Evolutionary conservation across 139 green algal species (phyloP).

Genomic region (Diplosphaera chodatii): DNA sequence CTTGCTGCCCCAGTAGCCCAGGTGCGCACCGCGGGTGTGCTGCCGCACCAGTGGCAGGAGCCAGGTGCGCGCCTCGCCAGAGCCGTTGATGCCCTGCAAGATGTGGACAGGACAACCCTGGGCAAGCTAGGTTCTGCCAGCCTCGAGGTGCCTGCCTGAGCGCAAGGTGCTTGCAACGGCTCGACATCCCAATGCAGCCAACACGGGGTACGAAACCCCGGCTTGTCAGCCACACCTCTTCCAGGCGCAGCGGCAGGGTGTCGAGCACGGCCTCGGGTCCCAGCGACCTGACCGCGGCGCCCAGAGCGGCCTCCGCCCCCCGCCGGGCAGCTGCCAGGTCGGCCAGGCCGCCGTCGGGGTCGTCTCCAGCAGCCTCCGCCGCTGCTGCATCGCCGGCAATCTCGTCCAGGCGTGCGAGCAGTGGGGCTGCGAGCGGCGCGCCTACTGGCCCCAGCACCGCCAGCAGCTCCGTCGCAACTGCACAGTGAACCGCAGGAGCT

Average conservation of each 20-base stretch:
- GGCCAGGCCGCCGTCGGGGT: slow-evolving; percentile 20
- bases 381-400: slow-evolving; percentile 47
- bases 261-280: slow-evolving; percentile 65
- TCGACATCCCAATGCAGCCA: neutral
- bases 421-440: slow-evolving; percentile 14
- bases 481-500: too few relatives aligned
- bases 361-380: slow-evolving; percentile 22
- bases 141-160: too few relatives aligned
- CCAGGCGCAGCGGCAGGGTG: slow-evolving; percentile 62
- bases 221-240: slow-evolving; percentile 40
- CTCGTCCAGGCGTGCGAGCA: slow-evolving; percentile 44
- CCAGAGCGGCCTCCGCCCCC: slow-evolving; percentile 52
- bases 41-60: slow-evolving; percentile 80
- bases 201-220: too few relatives aligned
- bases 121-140: too few relatives aligned
- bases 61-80: slow-evolving; percentile 71
- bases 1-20: slow-evolving; percentile 58
- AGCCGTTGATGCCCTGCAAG: slow-evolving; percentile 32
- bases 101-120: neutral
- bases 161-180: too few relatives aligned
- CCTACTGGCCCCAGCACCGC: slow-evolving; percentile 33
- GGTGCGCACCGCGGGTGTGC: slow-evolving; percentile 39
- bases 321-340: slow-evolving; percentile 13
- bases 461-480: slow-evolving; percentile 46
- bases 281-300: slow-evolving; percentile 53